phyloP scores from a whole-genome alignment of 2,329 filamentous ascomycete genomes.

The Botrytis tulipae region DNA sequence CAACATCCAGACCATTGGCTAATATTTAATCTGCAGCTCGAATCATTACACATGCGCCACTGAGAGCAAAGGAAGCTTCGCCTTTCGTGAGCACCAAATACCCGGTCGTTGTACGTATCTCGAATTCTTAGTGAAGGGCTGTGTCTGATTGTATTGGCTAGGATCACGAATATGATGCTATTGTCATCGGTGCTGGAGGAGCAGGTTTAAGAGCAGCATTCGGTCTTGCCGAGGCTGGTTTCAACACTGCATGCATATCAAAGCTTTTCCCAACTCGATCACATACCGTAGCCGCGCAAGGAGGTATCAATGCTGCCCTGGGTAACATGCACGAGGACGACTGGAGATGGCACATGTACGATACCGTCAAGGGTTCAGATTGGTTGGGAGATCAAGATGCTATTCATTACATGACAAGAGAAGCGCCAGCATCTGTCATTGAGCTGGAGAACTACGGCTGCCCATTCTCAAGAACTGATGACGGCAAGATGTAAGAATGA shows the following conservation, averaged over 20 bases:
- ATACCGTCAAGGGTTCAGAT: slow-evolving; percentile 96
- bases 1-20: background rate
- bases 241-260: slow-evolving; percentile 63
- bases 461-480: slow-evolving; percentile 93
- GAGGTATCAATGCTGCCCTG: slow-evolving; percentile 60
- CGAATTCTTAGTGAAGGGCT: too few species aligned
- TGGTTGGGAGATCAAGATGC: slow-evolving; percentile 97
- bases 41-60: slow-evolving; percentile 80
- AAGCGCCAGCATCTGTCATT: slow-evolving; percentile 86
- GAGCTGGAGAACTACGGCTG: slow-evolving; percentile 98
- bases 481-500: slow-evolving; percentile 77
- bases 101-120: slow-evolving; percentile 71
- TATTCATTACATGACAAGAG: slow-evolving; percentile 97
- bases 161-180: slow-evolving; percentile 98
- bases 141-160: slow-evolving; percentile 41
- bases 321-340: slow-evolving; percentile 88
- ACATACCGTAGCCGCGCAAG: slow-evolving; percentile 66
- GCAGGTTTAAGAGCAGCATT: slow-evolving; percentile 63
- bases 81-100: slow-evolving; percentile 87
- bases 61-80: slow-evolving; percentile 91
- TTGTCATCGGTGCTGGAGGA: slow-evolving; percentile 63
- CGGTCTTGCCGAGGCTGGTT: slow-evolving; percentile 61
- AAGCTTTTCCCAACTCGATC: slow-evolving; percentile 66
- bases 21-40: slow-evolving; percentile 55
- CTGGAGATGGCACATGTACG: slow-evolving; percentile 99